phyloP scores from a whole-genome alignment of 805 yeast species.

The Schwanniomyces pseudopolymorphus region DNA sequence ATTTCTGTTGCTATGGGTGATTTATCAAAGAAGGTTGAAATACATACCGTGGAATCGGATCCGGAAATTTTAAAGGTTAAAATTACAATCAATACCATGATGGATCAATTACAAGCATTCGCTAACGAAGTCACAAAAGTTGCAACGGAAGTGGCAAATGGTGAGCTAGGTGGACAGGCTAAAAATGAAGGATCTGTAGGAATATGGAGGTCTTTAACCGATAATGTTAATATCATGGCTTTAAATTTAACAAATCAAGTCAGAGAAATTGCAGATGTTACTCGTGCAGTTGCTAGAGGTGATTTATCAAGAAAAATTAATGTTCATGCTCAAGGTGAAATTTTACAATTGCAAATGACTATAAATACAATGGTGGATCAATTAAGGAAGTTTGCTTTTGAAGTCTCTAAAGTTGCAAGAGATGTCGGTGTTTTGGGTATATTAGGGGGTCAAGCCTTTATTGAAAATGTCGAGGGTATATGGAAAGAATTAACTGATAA shows the following conservation, averaged over 20 bases:
- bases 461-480: conserved; percentile 77
- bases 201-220: conserved; percentile 81
- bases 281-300: conserved; percentile 85
- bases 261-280: conserved; percentile 85
- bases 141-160: conserved; percentile 88
- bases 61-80: conserved; percentile 81
- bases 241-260: conserved; percentile 67
- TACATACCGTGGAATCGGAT: conserved; percentile 69
- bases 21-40: conserved; percentile 73
- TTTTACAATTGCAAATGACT: conserved; percentile 78
- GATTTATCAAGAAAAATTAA: conserved; percentile 80
- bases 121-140: conserved; percentile 81
- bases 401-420: conserved; percentile 82
- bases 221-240: conserved; percentile 87
- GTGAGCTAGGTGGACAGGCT: conserved; percentile 88
- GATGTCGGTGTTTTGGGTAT: conserved; percentile 91
- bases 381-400: conserved; percentile 77
- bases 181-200: conserved; percentile 84
- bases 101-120: conserved; percentile 81
- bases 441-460: conserved; percentile 84
- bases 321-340: conserved; percentile 91
- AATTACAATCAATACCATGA: conserved; percentile 81
- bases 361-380: conserved; percentile 90
- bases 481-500: conserved; percentile 88
- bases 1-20: conserved; percentile 90